phyloP scores from a whole-genome alignment of 202 grass and related monocot genomes.

The Miscanthus sacchariflorus region DNA sequence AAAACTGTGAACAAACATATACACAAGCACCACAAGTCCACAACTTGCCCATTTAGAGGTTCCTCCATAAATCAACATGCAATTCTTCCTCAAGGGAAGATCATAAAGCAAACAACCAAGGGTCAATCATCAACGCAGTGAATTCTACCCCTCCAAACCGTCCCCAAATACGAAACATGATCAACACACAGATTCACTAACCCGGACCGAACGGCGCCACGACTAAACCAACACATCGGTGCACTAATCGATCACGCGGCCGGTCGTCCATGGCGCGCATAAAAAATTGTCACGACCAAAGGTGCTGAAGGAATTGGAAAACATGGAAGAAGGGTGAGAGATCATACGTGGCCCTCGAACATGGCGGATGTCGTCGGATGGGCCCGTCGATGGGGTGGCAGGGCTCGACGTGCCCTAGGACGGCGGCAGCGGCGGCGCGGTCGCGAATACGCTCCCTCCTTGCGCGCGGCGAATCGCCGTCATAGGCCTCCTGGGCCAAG shows the following conservation, averaged over 20 bases:
- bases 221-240: background rate
- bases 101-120: constrained; percentile 13
- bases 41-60: background rate
- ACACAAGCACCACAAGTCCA: background rate
- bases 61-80: constrained; percentile 29
- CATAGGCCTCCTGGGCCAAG: constrained; percentile 26
- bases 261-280: background rate
- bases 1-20: background rate
- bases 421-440: background rate
- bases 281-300: constrained; percentile 5
- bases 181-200: background rate
- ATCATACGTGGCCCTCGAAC: constrained; percentile 73
- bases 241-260: constrained; percentile 19
- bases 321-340: background rate
- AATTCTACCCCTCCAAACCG: background rate
- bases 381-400: background rate
- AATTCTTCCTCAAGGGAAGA: background rate
- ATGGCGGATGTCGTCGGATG: constrained; percentile 43
- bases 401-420: constrained; percentile 29
- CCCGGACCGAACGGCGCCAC: background rate
- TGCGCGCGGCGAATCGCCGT: constrained; percentile 28
- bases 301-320: background rate
- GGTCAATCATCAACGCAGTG: background rate
- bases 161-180: background rate
- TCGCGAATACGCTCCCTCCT: constrained; percentile 39